These are phyloP conservation scores for Globisporangium solare DNA, from an alignment of 352 stramenopile species.

Conservation along the genomic window DNA sequence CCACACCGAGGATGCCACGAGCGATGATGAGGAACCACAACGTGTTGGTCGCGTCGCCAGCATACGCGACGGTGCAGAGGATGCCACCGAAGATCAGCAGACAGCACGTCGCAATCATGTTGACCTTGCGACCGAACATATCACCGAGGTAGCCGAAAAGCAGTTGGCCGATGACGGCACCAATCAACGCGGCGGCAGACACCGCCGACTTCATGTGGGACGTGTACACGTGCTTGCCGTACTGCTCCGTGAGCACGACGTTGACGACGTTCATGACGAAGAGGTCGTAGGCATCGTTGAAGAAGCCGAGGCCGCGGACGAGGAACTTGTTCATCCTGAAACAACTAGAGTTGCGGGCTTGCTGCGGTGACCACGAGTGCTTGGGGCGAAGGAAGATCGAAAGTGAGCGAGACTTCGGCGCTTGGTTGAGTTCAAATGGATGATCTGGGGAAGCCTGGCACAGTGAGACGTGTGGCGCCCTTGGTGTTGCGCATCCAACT, in stretches of 20 bases:
- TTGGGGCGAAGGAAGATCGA: too few relatives aligned
- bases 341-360: too few relatives aligned
- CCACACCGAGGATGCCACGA: conserved; percentile 56
- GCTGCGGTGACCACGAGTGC: too few relatives aligned
- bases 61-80: conserved; percentile 55
- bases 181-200: conserved; percentile 47
- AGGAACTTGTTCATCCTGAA: conserved; percentile 57
- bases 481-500: too few relatives aligned
- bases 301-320: conserved; percentile 73
- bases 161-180: conserved; percentile 53
- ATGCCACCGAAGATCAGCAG: conserved; percentile 64
- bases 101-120: conserved; percentile 65
- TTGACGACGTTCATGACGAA: conserved; percentile 83
- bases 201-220: conserved; percentile 56
- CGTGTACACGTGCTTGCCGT: conserved; percentile 54
- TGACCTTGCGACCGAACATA: conserved; percentile 53
- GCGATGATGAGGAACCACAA: conserved; percentile 61
- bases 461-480: too few relatives aligned
- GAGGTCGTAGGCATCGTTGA: conserved; percentile 77
- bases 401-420: too few relatives aligned
- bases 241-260: conserved; percentile 74
- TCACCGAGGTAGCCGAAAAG: conserved; percentile 56
- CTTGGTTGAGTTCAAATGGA: too few relatives aligned
- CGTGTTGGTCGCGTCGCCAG: conserved; percentile 26
- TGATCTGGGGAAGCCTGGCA: too few relatives aligned